Evolutionary conservation across 352 stramenopile species (phyloP).

Genomic region (Pythium pyrilobum): DNA sequence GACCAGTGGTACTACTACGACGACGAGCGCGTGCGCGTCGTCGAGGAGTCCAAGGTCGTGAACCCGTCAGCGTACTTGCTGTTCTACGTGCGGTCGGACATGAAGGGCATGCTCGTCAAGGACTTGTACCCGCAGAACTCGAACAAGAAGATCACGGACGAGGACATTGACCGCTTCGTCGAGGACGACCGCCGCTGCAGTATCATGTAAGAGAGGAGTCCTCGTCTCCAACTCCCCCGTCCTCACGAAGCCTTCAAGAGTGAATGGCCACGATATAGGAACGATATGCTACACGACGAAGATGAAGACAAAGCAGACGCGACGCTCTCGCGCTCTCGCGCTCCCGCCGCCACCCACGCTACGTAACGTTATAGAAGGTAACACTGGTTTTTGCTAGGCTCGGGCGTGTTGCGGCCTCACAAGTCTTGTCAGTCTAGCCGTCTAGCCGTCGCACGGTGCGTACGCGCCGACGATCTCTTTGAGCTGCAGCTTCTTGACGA

Average conservation of each 20-base stretch:
- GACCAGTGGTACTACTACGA: constrained; percentile 91
- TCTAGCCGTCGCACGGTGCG: constrained; percentile 40
- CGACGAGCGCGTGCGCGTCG: constrained; percentile 80
- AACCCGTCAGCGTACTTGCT: constrained; percentile 87
- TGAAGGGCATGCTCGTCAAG: constrained; percentile 75
- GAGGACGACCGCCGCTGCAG: constrained; percentile 77
- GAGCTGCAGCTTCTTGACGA: constrained; percentile 69
- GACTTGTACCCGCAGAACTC: constrained; percentile 85
- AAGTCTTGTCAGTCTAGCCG: neutral
- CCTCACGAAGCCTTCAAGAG: too few species aligned
- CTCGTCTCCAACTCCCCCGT: too few species aligned
- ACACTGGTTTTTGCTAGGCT: constrained; percentile 1
- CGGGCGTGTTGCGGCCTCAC: too few species aligned
- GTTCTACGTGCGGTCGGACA: constrained; percentile 90
- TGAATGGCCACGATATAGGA: too few species aligned
- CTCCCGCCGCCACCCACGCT: too few species aligned
- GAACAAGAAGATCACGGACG: constrained; percentile 81
- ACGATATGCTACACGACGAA: too few species aligned
- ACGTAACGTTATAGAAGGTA: constrained; percentile 26
- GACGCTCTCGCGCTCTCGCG: too few species aligned
- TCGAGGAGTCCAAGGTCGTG: constrained; percentile 84
- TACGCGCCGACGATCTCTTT: constrained; percentile 72
- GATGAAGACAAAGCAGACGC: too few species aligned
- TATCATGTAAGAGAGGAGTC: constrained; percentile 58
- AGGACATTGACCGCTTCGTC: constrained; percentile 87